Conservation (phyloP, 371 early-diverging fungal species). For the Chytridium lagenaria region DNA sequence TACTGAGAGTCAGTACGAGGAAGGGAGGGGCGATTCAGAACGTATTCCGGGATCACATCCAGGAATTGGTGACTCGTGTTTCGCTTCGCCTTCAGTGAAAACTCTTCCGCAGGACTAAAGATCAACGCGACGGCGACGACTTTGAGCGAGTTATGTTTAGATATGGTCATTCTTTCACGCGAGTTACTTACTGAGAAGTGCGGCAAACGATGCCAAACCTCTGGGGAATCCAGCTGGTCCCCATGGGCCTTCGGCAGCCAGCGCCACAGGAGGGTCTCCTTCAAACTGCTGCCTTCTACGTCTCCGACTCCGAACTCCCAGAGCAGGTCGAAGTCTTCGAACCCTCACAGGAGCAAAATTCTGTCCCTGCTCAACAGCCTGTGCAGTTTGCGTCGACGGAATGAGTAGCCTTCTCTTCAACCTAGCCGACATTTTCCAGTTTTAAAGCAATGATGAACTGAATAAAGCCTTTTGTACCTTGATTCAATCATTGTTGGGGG, state of each 20-base stretch:
- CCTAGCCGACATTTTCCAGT: constrained; percentile 2
- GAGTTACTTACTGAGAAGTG: constrained; percentile 7
- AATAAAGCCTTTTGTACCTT: too few relatives aligned
- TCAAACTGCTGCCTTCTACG: background rate
- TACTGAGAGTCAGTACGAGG: constrained; percentile 12
- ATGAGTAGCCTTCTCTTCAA: constrained; percentile 12
- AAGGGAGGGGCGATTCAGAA: constrained; percentile 9
- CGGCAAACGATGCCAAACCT: background rate
- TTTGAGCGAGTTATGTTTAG: too few relatives aligned
- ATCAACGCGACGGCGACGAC: constrained; percentile 6
- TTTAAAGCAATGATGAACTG: too few relatives aligned
- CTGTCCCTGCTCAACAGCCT: constrained; percentile 3
- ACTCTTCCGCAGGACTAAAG: background rate
- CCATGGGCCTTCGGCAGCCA: constrained; percentile 14
- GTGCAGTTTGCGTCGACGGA: background rate
- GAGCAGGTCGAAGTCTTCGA: background rate
- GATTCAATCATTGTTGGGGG: too few relatives aligned
- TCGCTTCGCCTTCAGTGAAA: background rate
- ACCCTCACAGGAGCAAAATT: constrained; percentile 4
- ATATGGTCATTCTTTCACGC: too few relatives aligned
- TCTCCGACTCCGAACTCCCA: background rate
- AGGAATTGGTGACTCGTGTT: background rate
- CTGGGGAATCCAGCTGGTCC: constrained; percentile 11
- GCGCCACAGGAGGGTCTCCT: background rate
- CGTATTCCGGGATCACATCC: background rate